Percentiles rank a stretch among this genome's conserved stretches.
These are phyloP conservation scores for Cenchrus americanus DNA, from an alignment of 176 grass and related monocot genomes.

Conservation along the genomic window DNA sequence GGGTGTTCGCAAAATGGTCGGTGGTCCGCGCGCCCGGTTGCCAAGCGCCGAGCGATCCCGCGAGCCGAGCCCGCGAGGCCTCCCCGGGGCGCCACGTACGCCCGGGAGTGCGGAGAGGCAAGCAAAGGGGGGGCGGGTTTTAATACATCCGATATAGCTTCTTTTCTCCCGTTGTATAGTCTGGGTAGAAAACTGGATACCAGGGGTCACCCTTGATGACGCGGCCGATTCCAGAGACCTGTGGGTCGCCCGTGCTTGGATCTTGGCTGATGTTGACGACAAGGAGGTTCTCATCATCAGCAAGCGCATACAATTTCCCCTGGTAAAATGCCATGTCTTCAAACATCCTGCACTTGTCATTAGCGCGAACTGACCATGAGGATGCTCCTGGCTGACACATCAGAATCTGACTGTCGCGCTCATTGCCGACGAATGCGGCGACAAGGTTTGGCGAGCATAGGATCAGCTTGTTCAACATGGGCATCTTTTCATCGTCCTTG, in stretches of 20 bases:
- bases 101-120: too few relatives aligned
- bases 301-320: neutral
- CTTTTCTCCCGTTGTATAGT: neutral
- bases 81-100: too few relatives aligned
- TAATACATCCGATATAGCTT: too few relatives aligned
- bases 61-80: too few relatives aligned
- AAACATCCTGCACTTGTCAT: neutral
- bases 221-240: slow-evolving; percentile 1
- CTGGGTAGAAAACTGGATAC: neutral
- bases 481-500: neutral
- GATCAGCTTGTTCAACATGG: slow-evolving; percentile 8
- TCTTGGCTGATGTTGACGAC: neutral
- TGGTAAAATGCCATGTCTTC: slow-evolving; percentile 25
- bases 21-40: too few relatives aligned
- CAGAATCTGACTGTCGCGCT: neutral
- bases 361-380: neutral
- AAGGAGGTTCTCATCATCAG: neutral
- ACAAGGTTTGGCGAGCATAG: slow-evolving; percentile 21
- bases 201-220: slow-evolving; percentile 20
- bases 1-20: too few relatives aligned
- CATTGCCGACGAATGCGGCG: neutral
- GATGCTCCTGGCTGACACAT: slow-evolving; percentile 7
- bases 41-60: too few relatives aligned
- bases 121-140: too few relatives aligned
- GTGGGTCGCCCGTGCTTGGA: slow-evolving; percentile 19